A percentile compares a stretch with the other conserved stretches of the same genome.
phyloP scores from a whole-genome alignment of 345 rosid genomes.

The Populus euphratica region DNA sequence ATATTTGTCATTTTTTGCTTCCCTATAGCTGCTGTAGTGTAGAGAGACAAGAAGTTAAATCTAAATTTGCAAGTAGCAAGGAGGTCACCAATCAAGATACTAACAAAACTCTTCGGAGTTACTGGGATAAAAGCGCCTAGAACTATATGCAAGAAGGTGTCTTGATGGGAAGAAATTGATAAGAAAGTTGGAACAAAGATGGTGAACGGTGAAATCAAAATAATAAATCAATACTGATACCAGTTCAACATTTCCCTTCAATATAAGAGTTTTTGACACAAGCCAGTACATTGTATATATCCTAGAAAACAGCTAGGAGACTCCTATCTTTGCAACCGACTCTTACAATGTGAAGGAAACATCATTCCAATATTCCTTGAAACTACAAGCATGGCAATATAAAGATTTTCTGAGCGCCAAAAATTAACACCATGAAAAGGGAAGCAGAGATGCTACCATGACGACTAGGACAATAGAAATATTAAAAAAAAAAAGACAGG shows the following conservation, averaged over 20 bases:
- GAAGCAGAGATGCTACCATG: neutral
- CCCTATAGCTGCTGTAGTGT: no score
- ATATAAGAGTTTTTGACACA: neutral
- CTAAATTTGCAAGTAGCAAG: no score
- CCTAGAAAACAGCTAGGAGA: neutral
- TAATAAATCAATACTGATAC: neutral
- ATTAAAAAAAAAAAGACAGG: neutral
- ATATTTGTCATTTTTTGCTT: no score
- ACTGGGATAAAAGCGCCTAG: no score
- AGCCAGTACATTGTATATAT: neutral
- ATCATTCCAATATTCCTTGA: neutral
- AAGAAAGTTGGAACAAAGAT: no score
- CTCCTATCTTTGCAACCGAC: neutral
- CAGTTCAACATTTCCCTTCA: neutral
- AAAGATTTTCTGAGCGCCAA: constrained; percentile 20
- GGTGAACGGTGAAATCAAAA: neutral
- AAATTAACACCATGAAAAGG: constrained; percentile 12
- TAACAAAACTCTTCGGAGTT: no score
- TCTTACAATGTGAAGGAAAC: neutral
- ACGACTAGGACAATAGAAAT: neutral
- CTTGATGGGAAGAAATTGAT: no score
- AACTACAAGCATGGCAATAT: constrained; percentile 6
- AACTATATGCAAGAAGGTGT: no score
- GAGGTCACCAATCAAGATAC: no score
- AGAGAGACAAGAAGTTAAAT: no score